A percentile compares a stretch with the other conserved stretches of the same genome.
phyloP scores from a whole-genome alignment of 164 flowering plant species.

The Magnolia officinalis region DNA sequence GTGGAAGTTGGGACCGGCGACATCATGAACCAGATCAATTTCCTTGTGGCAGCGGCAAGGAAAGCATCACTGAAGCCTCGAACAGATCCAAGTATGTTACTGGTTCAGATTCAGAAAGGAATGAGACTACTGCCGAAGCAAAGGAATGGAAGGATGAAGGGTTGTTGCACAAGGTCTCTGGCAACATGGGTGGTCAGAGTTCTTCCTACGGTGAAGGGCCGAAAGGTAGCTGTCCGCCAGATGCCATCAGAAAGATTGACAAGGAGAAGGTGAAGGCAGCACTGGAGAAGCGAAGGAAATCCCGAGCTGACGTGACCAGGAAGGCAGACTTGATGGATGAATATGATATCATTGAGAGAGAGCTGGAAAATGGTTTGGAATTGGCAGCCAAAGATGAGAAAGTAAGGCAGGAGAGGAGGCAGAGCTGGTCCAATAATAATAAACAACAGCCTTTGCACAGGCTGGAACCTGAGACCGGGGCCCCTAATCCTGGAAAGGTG shows the following conservation, averaged over 20 bases:
- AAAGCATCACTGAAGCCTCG: conserved; percentile 27
- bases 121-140: conserved; percentile 29
- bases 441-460: conserved; percentile 14
- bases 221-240: conserved; percentile 54
- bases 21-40: conserved; percentile 25
- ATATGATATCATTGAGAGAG: conserved; percentile 80
- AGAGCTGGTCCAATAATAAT: conserved; percentile 34
- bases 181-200: conserved; percentile 24
- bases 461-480: conserved; percentile 20
- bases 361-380: conserved; percentile 85
- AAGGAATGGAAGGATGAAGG: conserved; percentile 41
- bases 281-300: conserved; percentile 59
- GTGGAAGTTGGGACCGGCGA: conserved; percentile 21
- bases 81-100: conserved; percentile 19
- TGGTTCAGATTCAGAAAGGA: conserved; percentile 36
- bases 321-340: conserved; percentile 73
- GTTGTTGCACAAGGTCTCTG: conserved; percentile 17
- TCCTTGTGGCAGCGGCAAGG: conserved; percentile 17
- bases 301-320: conserved; percentile 40
- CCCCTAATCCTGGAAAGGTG: conserved; percentile 1
- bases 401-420: conserved; percentile 48
- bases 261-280: conserved; percentile 78
- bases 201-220: conserved; percentile 40
- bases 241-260: conserved; percentile 57
- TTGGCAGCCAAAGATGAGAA: conserved; percentile 64